Percentiles rank a stretch among this genome's conserved stretches.
Evolutionary conservation across 768 basidiomycete genomes (phyloP).

Genomic region (Phaffia australis): DNA sequence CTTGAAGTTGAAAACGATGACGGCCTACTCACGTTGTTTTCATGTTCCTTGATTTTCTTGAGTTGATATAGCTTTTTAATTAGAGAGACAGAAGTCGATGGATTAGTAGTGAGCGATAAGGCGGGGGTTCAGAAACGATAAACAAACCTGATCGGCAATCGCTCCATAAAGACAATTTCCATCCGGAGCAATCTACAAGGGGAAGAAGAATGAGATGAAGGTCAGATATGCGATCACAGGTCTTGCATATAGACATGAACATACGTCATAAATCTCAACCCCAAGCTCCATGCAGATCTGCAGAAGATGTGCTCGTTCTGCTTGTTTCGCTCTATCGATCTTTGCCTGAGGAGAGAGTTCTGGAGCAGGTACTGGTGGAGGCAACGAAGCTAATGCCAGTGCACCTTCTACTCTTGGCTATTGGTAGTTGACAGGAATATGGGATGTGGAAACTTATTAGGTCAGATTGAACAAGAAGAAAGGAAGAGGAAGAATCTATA

Average conservation of each 20-base stretch:
- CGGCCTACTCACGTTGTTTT: neutral
- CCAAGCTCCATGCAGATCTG: constrained; percentile 26
- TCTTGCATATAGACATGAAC: neutral
- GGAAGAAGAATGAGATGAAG: neutral
- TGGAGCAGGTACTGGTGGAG: neutral
- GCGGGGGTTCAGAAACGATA: constrained; percentile 34
- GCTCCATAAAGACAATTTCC: constrained; percentile 95
- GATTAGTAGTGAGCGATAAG: constrained; percentile 1
- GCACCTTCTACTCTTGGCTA: constrained; percentile 8
- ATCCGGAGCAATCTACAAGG: constrained; percentile 69
- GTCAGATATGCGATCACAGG: neutral
- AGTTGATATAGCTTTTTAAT: too few relatives aligned
- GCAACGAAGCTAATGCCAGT: neutral
- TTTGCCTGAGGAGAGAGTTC: constrained; percentile 10
- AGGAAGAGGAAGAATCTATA: neutral
- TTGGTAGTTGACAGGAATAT: neutral
- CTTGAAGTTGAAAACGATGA: neutral
- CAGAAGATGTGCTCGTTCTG: constrained; percentile 22
- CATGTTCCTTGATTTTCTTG: neutral
- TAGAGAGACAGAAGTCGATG: neutral
- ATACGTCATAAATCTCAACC: constrained; percentile 23
- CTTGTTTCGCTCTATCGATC: constrained; percentile 25
- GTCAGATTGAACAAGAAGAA: neutral
- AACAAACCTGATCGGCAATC: constrained; percentile 74
- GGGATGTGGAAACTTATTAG: neutral